Evolutionary conservation across 2,329 filamentous ascomycete genomes (phyloP), one percentile per base, ranked within the genome.

Genomic region (Simplicillium aogashimaense): DNA sequence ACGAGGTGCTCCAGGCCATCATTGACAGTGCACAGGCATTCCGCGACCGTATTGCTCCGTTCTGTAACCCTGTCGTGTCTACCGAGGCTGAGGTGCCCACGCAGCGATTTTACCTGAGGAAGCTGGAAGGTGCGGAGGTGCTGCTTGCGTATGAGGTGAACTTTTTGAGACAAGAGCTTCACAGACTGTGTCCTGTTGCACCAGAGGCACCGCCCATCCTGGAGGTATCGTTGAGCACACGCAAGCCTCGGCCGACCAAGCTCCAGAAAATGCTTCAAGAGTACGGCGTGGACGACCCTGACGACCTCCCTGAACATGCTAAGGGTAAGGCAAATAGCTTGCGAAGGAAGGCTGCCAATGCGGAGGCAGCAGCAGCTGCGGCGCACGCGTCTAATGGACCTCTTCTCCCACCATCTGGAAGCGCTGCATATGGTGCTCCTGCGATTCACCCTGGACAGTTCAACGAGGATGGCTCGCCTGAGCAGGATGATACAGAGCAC

Each of bases 81-180:
- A 94, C 85, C 1, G 79, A 84, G 10, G 86, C 90, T 33, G 90
- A 97, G 57, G 81, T 88, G 8, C 85, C 88, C 40, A 89, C 85
- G 0, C 83, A 95, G 59, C 79, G 94, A 6, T 98, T 98, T 61
- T 97, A 95, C 53, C 70, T 98, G 32, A 85, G 92, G 42, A 98
- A 98, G 65, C 88, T 98, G 40, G 92, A 98, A 63, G 92, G 92
- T 3, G 89, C 92, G 1, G 92, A 98, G 57, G 89, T 98, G 38
- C 72, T 98, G 3, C 70, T 98, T 3, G 77, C 89, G 0, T 83
- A 82, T 42, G 92, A 98, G 64, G 95, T 90, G n/a, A 98, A 98
- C 56, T 95, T 94, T 60, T 90, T 98, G 66, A 81, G 90, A 17
- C 88, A 95, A 57, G 88, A 95, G 56, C 71, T 98, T 42, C 92